phyloP scores from a whole-genome alignment of 2,329 filamentous ascomycete species.

The Sclerotinia subarctica region DNA sequence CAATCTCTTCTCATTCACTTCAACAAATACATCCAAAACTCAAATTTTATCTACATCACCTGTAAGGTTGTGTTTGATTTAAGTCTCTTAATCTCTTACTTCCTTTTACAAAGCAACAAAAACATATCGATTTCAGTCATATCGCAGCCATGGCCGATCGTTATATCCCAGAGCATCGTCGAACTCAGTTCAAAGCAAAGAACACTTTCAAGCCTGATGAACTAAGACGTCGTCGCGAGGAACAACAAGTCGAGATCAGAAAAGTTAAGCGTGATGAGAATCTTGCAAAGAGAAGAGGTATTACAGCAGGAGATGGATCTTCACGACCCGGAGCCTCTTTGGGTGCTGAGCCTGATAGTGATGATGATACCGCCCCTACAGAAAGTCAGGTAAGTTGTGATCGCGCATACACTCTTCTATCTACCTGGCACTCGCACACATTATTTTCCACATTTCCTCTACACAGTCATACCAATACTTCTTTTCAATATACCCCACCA shows the following conservation, averaged over 20 bases:
- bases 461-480: background rate
- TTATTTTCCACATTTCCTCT: background rate
- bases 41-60: slow-evolving; percentile 24
- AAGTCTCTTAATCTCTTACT: background rate
- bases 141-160: slow-evolving; percentile 78
- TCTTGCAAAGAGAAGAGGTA: slow-evolving; percentile 94
- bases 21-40: slow-evolving; percentile 3
- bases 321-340: slow-evolving; percentile 75
- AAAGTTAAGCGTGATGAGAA: slow-evolving; percentile 99
- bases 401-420: slow-evolving; percentile 19
- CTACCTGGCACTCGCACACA: background rate
- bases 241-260: slow-evolving; percentile 98
- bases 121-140: slow-evolving; percentile 19
- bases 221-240: slow-evolving; percentile 94
- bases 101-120: slow-evolving; percentile 17
- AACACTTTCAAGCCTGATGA: slow-evolving; percentile 99
- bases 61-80: slow-evolving; percentile 10
- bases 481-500: slow-evolving; percentile 10
- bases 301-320: slow-evolving; percentile 70
- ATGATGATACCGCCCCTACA: slow-evolving; percentile 92
- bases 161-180: slow-evolving; percentile 98
- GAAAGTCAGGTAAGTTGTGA: slow-evolving; percentile 83
- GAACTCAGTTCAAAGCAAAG: slow-evolving; percentile 99
- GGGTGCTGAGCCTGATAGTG: slow-evolving; percentile 88
- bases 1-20: slow-evolving; percentile 12